These are phyloP conservation scores for Desmodesmus armatus DNA, from an alignment of 139 green algal species.

Conservation along the genomic window DNA sequence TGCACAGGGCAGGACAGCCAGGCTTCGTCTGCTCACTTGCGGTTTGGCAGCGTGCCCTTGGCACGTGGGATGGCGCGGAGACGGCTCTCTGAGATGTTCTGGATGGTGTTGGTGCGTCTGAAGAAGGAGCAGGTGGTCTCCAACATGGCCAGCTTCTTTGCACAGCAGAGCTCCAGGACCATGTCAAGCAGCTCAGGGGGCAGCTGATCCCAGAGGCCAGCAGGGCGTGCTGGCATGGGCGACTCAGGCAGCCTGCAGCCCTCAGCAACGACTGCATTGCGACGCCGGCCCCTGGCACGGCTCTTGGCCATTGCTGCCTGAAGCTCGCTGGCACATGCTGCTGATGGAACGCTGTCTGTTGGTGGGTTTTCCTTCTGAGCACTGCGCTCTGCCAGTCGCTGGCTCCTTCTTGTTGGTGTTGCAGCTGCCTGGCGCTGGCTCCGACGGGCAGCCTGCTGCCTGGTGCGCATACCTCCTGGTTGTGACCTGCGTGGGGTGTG, in stretches of 20 bases:
- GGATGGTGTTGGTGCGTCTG: constrained; percentile 63
- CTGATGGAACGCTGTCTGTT: too few species aligned
- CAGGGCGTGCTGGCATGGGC: not conserved
- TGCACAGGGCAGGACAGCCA: too few species aligned
- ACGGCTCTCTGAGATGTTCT: constrained; percentile 67
- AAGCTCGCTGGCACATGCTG: too few species aligned
- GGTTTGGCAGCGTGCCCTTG: constrained; percentile 71
- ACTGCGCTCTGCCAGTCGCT: too few species aligned
- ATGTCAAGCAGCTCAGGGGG: constrained; percentile 66
- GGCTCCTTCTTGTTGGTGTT: too few species aligned
- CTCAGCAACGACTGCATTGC: not conserved
- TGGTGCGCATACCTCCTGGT: too few species aligned
- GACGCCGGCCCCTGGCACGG: too few species aligned
- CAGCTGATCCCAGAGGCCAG: constrained; percentile 18
- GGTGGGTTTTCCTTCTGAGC: too few species aligned
- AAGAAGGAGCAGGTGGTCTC: constrained; percentile 78
- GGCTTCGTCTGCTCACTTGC: constrained; percentile 67
- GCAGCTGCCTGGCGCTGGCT: too few species aligned
- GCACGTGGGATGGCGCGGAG: constrained; percentile 71
- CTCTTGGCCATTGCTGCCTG: too few species aligned
- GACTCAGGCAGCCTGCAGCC: not conserved
- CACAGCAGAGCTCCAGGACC: constrained; percentile 68
- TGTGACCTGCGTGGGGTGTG: too few species aligned
- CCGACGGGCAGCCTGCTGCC: too few species aligned
- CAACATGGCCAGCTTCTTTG: constrained; percentile 71